Evolutionary conservation across 2,329 filamentous ascomycete species (phyloP).

Genomic region (Escovopsis sp.): DNA sequence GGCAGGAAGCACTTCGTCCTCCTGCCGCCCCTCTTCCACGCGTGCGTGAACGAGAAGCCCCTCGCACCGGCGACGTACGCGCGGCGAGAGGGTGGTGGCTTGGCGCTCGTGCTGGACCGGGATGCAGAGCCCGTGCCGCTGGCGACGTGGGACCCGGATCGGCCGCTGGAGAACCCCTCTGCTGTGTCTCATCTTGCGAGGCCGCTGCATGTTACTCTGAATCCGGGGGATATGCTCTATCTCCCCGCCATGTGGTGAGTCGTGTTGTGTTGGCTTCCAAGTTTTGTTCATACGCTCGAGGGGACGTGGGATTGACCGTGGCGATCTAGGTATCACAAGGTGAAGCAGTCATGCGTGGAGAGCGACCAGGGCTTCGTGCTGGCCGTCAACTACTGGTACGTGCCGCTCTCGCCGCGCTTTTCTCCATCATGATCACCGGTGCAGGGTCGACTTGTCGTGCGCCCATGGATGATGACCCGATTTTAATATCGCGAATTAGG

Average conservation of each 20-base stretch:
- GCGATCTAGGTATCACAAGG: conserved; percentile 55
- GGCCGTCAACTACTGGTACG: conserved; percentile 69
- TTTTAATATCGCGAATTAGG: conserved; percentile 25
- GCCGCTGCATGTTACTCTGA: conserved; percentile 52
- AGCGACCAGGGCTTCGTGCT: conserved; percentile 62
- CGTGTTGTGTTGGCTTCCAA: background rate
- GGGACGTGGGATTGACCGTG: background rate
- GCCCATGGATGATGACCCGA: no score
- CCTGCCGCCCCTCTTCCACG: conserved; percentile 54
- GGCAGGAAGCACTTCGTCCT: conserved; percentile 64
- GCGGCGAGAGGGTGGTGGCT: conserved; percentile 16
- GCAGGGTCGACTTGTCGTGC: no score
- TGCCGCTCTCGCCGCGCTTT: background rate
- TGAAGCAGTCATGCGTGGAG: conserved; percentile 51
- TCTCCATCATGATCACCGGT: background rate
- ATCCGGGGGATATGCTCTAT: conserved; percentile 69
- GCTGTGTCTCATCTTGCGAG: conserved; percentile 42
- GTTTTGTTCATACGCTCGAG: background rate
- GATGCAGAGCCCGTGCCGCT: conserved; percentile 40
- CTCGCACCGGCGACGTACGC: conserved; percentile 46
- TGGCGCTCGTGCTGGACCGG: conserved; percentile 20
- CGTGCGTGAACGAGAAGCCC: conserved; percentile 50
- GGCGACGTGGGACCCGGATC: conserved; percentile 61
- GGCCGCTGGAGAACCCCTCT: conserved; percentile 33
- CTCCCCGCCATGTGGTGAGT: conserved; percentile 63